Evolutionary conservation across 2,329 filamentous ascomycete species (phyloP).

Genomic region (Apiospora koreana): DNA sequence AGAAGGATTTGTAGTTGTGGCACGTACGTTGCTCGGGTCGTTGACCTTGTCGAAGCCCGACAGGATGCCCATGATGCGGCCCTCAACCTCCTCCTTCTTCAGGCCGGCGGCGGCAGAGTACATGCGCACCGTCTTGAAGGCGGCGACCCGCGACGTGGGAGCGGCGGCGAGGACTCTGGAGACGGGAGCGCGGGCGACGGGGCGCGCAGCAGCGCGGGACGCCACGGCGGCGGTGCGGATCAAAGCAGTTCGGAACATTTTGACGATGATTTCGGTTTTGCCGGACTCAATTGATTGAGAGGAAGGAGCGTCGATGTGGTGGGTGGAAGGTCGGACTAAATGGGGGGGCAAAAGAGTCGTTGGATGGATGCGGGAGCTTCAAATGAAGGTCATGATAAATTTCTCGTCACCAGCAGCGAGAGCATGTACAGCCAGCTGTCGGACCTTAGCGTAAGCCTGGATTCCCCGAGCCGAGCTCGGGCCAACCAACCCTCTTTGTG

Average conservation of each 20-base stretch:
- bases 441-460: background rate
- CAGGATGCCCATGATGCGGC: conserved; percentile 87
- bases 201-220: conserved; percentile 57
- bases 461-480: conserved; percentile 4
- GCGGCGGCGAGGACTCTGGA: conserved; percentile 55
- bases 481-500: background rate
- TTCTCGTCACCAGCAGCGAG: conserved; percentile 29
- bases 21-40: conserved; percentile 62
- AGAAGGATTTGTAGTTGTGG: background rate
- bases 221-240: conserved; percentile 72
- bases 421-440: conserved; percentile 5
- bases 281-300: conserved; percentile 16
- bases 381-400: conserved; percentile 33
- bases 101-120: conserved; percentile 85
- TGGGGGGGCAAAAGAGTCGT: conserved; percentile 13
- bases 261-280: conserved; percentile 33
- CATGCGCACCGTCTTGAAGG: conserved; percentile 72
- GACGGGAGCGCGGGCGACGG: conserved; percentile 55
- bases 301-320: conserved; percentile 15
- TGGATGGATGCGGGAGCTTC: conserved; percentile 19
- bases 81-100: conserved; percentile 82
- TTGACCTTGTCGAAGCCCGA: conserved; percentile 97
- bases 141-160: conserved; percentile 59
- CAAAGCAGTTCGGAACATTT: conserved; percentile 88
- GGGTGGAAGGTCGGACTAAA: background rate